Conservation (phyloP, 345 rosid genomes). For the Garcia nutans region DNA sequence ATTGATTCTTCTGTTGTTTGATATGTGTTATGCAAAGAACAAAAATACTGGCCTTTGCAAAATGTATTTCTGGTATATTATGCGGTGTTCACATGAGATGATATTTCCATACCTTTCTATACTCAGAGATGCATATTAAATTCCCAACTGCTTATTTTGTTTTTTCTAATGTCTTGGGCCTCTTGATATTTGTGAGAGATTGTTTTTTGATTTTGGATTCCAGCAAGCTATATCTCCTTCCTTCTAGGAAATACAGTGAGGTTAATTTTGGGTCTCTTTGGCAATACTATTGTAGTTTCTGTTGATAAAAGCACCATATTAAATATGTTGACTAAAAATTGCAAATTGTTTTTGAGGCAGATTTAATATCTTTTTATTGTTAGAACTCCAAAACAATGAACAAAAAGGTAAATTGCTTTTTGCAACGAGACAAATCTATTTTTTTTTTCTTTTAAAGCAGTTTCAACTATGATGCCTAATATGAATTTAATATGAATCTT, state of each 20-base stretch:
- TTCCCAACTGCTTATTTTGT: neutral
- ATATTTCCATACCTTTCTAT: neutral
- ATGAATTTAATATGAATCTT: too few species aligned
- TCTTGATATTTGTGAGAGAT: neutral
- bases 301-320: neutral
- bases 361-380: too few species aligned
- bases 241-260: neutral
- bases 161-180: neutral
- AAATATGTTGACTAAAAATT: neutral
- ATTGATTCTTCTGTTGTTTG: too few species aligned
- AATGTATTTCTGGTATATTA: neutral
- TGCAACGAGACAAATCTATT: too few species aligned
- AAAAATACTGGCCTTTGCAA: neutral
- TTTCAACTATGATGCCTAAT: too few species aligned
- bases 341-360: too few species aligned
- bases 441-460: too few species aligned
- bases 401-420: too few species aligned
- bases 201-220: neutral
- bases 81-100: neutral
- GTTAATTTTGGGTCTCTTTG: neutral
- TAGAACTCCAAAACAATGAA: too few species aligned
- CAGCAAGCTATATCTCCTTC: neutral
- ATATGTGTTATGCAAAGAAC: too few species aligned
- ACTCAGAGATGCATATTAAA: neutral
- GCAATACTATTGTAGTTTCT: neutral